Conservation (phyloP, 1,284 basidiomycete genomes). For the Pyrrhoderma noxium region DNA sequence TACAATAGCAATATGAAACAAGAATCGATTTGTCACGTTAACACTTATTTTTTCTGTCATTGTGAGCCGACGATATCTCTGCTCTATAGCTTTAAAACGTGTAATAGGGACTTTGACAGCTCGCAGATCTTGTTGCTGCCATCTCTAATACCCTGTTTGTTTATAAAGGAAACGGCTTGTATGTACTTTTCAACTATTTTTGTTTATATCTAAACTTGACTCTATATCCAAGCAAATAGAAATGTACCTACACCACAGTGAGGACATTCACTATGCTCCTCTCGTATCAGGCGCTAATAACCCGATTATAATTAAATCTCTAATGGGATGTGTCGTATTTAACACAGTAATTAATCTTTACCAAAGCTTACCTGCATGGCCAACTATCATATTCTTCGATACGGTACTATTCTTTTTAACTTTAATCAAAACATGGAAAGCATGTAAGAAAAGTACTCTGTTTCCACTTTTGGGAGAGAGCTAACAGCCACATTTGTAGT, state of each 20-base stretch:
- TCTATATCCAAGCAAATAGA: too few relatives aligned
- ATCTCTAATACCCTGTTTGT: background rate
- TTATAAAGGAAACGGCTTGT: background rate
- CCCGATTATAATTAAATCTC: background rate
- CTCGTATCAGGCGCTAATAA: background rate
- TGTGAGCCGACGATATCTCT: background rate
- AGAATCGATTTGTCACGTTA: background rate
- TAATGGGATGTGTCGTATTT: background rate
- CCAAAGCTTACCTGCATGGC: conserved; percentile 1
- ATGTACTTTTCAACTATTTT: background rate
- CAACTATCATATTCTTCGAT: conserved; percentile 4
- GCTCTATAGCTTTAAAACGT: background rate
- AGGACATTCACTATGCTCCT: too few relatives aligned
- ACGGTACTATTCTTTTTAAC: conserved; percentile 7
- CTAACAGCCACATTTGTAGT: too few relatives aligned
- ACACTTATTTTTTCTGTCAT: background rate
- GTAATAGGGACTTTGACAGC: background rate
- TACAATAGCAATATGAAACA: conserved; percentile 9
- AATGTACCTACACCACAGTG: too few relatives aligned
- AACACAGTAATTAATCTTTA: background rate
- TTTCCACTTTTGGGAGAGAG: background rate
- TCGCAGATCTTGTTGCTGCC: background rate
- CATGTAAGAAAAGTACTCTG: background rate
- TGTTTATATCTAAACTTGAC: background rate
- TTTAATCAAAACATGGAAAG: background rate